These are phyloP conservation scores for Pelargonium fulgidum DNA, from an alignment of 441 rosid species.

Conservation along the genomic window DNA sequence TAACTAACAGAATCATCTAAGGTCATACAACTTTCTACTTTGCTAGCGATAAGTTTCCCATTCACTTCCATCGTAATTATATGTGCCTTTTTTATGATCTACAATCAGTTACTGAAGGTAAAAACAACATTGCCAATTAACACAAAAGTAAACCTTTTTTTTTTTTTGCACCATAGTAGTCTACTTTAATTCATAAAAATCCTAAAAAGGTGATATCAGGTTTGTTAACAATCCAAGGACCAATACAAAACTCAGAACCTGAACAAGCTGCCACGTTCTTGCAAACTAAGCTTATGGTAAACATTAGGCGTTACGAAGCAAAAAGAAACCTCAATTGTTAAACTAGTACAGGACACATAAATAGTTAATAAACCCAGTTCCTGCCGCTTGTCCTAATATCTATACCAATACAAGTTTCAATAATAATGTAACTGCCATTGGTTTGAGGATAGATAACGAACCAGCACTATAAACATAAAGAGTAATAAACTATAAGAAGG, in stretches of 20 bases:
- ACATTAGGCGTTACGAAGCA: too few relatives aligned
- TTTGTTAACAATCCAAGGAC: background rate
- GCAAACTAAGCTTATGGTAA: too few relatives aligned
- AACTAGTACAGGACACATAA: too few relatives aligned
- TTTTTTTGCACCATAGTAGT: background rate
- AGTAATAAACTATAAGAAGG: too few relatives aligned
- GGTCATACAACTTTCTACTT: background rate
- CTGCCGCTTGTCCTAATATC: too few relatives aligned
- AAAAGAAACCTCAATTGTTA: too few relatives aligned
- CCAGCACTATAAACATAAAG: too few relatives aligned
- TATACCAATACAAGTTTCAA: too few relatives aligned
- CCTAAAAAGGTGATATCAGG: background rate
- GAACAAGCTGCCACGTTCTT: too few relatives aligned
- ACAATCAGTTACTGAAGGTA: background rate
- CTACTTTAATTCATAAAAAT: background rate
- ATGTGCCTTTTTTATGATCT: background rate
- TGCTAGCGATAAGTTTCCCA: background rate
- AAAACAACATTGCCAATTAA: background rate
- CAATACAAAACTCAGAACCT: background rate
- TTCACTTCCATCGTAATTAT: background rate
- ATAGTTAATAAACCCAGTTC: too few relatives aligned
- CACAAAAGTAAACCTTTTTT: background rate
- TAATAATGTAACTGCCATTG: too few relatives aligned
- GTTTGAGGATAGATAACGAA: too few relatives aligned
- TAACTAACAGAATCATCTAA: background rate